Conservation (phyloP, 2,329 filamentous ascomycete genomes). For the Cryphonectria parasitica region DNA sequence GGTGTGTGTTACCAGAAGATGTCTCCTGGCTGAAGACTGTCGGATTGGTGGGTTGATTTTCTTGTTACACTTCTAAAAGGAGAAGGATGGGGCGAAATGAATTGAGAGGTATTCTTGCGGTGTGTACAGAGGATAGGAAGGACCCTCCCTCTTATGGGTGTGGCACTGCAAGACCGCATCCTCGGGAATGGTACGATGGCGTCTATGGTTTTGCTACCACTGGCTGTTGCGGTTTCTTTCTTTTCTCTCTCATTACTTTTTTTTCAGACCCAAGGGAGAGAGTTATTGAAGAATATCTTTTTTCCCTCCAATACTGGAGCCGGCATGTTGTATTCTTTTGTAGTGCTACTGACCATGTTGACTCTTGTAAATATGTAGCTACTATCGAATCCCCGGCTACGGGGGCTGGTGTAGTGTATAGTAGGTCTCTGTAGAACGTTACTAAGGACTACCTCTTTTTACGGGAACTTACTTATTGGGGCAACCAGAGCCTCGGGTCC, state of each 20-base stretch:
- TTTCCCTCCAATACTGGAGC: background rate
- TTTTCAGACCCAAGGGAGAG: background rate
- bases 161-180: conserved; percentile 17
- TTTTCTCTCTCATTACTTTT: conserved; percentile 3
- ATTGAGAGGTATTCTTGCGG: background rate
- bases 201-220: conserved; percentile 19
- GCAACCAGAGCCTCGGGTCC: background rate
- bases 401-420: too few relatives aligned
- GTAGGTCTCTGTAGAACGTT: background rate
- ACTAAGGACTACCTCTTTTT: background rate
- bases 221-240: conserved; percentile 12
- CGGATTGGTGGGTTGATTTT: background rate
- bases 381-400: background rate
- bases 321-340: background rate
- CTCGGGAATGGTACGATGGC: conserved; percentile 26
- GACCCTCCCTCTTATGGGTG: background rate
- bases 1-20: background rate
- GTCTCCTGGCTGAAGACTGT: background rate
- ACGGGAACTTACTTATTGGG: background rate
- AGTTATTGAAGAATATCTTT: background rate
- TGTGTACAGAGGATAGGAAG: background rate
- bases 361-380: background rate
- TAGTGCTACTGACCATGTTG: background rate
- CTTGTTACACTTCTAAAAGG: background rate
- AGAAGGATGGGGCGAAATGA: background rate